phyloP scores from a whole-genome alignment of 2,329 filamentous ascomycete genomes.

The Penicillium sp. region DNA sequence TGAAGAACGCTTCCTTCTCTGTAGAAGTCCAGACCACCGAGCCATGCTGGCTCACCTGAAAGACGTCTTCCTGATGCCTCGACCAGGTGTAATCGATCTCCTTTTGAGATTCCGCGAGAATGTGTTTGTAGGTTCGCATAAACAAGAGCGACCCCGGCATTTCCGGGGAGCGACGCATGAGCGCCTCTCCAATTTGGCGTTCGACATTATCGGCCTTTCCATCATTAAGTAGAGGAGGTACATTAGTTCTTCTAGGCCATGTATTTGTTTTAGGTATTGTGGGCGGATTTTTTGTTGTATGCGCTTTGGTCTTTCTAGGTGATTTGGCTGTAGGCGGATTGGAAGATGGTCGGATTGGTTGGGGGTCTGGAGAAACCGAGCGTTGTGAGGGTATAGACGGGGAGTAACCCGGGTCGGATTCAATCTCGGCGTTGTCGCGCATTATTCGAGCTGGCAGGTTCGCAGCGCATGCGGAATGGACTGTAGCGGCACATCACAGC shows the following conservation, averaged over 20 bases:
- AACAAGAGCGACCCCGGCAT: slow-evolving; percentile 43
- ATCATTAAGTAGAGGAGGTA: neutral
- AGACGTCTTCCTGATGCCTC: slow-evolving; percentile 25
- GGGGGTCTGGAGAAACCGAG: slow-evolving; percentile 3
- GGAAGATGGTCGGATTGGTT: neutral
- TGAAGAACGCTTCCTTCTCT: slow-evolving; percentile 74
- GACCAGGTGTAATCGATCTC: slow-evolving; percentile 15
- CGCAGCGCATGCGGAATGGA: slow-evolving; percentile 25
- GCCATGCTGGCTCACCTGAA: slow-evolving; percentile 63
- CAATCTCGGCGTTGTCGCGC: slow-evolving; percentile 37
- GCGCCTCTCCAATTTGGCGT: slow-evolving; percentile 3
- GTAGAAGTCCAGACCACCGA: slow-evolving; percentile 66
- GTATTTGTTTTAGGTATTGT: too few relatives aligned
- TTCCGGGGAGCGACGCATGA: slow-evolving; percentile 4
- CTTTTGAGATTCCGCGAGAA: slow-evolving; percentile 61
- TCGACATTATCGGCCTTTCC: neutral
- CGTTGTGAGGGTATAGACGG: slow-evolving; percentile 2
- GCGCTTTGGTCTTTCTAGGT: too few relatives aligned
- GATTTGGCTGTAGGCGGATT: neutral
- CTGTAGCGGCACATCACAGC: slow-evolving; percentile 30
- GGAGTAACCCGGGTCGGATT: slow-evolving; percentile 21
- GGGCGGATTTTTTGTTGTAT: too few relatives aligned
- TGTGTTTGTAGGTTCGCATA: slow-evolving; percentile 51
- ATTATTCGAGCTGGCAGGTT: slow-evolving; percentile 41
- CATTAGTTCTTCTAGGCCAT: neutral